These are phyloP conservation scores for Senna siamea DNA, from an alignment of 306 rosid genomes.

Conservation along the genomic window DNA sequence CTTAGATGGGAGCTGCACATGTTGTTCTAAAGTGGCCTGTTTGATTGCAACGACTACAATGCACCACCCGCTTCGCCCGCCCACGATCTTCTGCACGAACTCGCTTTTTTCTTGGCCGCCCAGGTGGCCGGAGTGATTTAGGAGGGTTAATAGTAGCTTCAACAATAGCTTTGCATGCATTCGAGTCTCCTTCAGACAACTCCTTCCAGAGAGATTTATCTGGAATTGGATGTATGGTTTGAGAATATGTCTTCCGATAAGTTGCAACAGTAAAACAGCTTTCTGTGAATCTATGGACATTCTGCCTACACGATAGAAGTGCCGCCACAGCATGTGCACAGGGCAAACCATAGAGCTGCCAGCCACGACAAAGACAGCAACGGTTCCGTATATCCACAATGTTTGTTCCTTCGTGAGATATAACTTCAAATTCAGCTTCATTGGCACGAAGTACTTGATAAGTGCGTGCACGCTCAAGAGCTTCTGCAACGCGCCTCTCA, in stretches of 20 bases:
- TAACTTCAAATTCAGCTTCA: slow-evolving; percentile 83
- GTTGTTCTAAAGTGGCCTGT: slow-evolving; percentile 88
- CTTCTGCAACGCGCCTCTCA: slow-evolving; percentile 71
- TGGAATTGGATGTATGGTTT: slow-evolving; percentile 85
- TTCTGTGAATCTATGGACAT: slow-evolving; percentile 82
- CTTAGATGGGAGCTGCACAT: slow-evolving; percentile 77
- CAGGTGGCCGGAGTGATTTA: slow-evolving; percentile 80
- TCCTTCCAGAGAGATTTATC: slow-evolving; percentile 82
- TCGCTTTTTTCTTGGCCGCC: slow-evolving; percentile 79
- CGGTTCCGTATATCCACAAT: slow-evolving; percentile 79
- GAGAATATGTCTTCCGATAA: slow-evolving; percentile 80
- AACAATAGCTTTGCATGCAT: slow-evolving; percentile 40
- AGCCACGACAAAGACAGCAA: slow-evolving; percentile 75
- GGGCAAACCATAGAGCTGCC: slow-evolving; percentile 87
- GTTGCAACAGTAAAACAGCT: slow-evolving; percentile 85
- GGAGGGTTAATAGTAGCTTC: slow-evolving; percentile 70
- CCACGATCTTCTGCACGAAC: slow-evolving; percentile 87
- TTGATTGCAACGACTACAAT: slow-evolving; percentile 89
- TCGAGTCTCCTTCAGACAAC: slow-evolving; percentile 58
- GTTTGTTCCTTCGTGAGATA: slow-evolving; percentile 73
- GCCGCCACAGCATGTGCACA: slow-evolving; percentile 92
- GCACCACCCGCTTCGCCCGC: slow-evolving; percentile 78
- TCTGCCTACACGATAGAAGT: slow-evolving; percentile 81
- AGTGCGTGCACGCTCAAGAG: slow-evolving; percentile 76
- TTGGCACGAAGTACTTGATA: slow-evolving; percentile 85